Evolutionary conservation across 768 basidiomycete species (phyloP).

Genomic region (Mrakia gelida): DNA sequence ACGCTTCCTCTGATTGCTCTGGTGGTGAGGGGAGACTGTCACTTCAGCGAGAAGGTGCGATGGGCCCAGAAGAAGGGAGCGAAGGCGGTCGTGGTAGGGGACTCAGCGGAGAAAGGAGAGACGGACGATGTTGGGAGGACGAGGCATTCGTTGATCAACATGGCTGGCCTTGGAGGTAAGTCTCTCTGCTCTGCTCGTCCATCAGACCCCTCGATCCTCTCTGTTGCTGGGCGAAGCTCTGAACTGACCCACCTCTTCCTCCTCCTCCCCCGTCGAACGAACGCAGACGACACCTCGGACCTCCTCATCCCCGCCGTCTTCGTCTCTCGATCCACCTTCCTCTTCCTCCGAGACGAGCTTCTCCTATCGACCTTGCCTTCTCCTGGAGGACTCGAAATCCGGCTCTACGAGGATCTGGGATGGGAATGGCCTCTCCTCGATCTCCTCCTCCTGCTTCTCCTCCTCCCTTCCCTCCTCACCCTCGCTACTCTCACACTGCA

Average conservation of each 20-base stretch:
- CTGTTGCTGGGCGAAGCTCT: background rate
- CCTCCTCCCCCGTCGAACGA: conserved; percentile 39
- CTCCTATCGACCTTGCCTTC: conserved; percentile 71
- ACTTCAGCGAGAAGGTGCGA: conserved; percentile 81
- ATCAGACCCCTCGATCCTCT: no score
- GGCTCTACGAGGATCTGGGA: conserved; percentile 46
- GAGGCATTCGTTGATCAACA: conserved; percentile 73
- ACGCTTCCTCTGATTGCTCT: conserved; percentile 66
- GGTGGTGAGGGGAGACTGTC: conserved; percentile 81
- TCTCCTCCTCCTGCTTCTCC: conserved; percentile 63
- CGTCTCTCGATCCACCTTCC: conserved; percentile 78
- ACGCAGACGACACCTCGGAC: conserved; percentile 72
- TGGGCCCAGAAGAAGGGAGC: conserved; percentile 67
- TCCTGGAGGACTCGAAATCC: conserved; percentile 46
- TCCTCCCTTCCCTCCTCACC: conserved; percentile 84
- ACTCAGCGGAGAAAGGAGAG: conserved; percentile 53
- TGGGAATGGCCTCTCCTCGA: conserved; percentile 65
- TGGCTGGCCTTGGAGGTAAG: conserved; percentile 86
- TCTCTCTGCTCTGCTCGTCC: conserved; percentile 19
- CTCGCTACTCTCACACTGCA: conserved; percentile 85
- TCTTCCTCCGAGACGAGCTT: conserved; percentile 64
- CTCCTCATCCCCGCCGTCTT: conserved; percentile 80
- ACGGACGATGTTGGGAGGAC: conserved; percentile 39
- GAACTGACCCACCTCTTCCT: background rate
- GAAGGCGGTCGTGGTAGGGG: conserved; percentile 85